A percentile compares a stretch with the other conserved stretches of the same genome.
These are phyloP conservation scores for Saposhnikovia divaricata DNA, from an alignment of 129 eudicot genomes.

Conservation along the genomic window DNA sequence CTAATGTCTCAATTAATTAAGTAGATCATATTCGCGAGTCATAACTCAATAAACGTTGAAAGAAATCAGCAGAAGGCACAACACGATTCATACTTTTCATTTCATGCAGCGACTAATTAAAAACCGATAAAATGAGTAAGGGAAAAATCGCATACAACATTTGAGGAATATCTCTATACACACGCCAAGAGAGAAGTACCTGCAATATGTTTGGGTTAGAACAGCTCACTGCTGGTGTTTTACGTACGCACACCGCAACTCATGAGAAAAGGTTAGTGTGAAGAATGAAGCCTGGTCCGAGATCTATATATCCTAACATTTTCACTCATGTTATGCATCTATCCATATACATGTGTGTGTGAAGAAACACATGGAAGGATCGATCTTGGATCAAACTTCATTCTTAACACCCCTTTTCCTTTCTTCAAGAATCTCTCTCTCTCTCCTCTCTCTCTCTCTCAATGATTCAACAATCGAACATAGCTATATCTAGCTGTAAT, in stretches of 20 bases:
- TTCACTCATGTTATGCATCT: background rate
- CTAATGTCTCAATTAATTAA: background rate
- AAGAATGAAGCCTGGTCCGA: constrained; percentile 30
- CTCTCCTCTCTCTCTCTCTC: constrained; percentile 1
- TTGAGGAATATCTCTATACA: background rate
- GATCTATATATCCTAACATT: background rate
- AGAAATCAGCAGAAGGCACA: too few relatives aligned
- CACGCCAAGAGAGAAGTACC: background rate
- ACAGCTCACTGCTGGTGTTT: background rate
- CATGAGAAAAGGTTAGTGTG: constrained; percentile 12
- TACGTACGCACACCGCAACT: background rate
- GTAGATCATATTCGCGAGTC: background rate
- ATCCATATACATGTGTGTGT: background rate
- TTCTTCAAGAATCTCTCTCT: background rate
- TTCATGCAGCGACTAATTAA: background rate
- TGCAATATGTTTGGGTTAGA: background rate
- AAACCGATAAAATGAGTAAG: background rate
- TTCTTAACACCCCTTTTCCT: constrained; percentile 59
- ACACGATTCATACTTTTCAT: too few relatives aligned
- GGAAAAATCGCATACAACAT: background rate
- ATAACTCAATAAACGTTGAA: too few relatives aligned
- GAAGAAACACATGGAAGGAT: background rate
- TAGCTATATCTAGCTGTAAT: background rate
- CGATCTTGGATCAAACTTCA: constrained; percentile 81
- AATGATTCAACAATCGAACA: background rate